These are phyloP conservation scores for Tetradesmus lagerheimii DNA, from an alignment of 139 green algal genomes.

Conservation along the genomic window DNA sequence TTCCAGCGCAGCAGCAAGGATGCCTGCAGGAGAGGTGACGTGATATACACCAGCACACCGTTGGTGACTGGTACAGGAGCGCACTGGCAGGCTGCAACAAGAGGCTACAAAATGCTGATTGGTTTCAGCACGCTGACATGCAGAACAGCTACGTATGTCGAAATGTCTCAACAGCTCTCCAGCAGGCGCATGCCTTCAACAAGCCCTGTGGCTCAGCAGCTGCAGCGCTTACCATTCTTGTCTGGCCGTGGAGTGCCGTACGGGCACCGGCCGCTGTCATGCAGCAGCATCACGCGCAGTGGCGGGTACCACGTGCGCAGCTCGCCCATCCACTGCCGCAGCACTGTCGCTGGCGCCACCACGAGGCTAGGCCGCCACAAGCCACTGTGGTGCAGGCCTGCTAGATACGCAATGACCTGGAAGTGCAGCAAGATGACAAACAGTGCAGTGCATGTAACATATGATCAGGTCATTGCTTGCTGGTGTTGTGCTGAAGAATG, in stretches of 20 bases:
- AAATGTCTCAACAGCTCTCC: not conserved
- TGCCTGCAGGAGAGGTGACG: not conserved
- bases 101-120: too few species aligned
- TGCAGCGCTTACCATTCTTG: constrained; percentile 42
- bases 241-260: constrained; percentile 8
- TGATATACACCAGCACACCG: not conserved
- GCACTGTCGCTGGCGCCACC: constrained; percentile 88
- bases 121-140: not conserved
- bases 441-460: not conserved
- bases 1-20: not conserved
- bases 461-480: not conserved
- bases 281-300: constrained; percentile 88
- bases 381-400: constrained; percentile 79
- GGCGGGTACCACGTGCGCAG: constrained; percentile 81
- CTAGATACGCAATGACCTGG: constrained; percentile 86
- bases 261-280: constrained; percentile 69
- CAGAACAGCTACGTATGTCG: not conserved
- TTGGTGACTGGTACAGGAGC: not conserved
- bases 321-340: constrained; percentile 97
- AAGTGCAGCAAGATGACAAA: not conserved
- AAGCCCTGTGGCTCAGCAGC: not conserved
- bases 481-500: constrained; percentile 70
- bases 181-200: too few species aligned
- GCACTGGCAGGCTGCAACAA: too few species aligned
- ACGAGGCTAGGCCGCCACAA: constrained; percentile 68